These are phyloP conservation scores for Akebia trifoliata DNA, from an alignment of 164 flowering plant genomes.

Conservation along the genomic window DNA sequence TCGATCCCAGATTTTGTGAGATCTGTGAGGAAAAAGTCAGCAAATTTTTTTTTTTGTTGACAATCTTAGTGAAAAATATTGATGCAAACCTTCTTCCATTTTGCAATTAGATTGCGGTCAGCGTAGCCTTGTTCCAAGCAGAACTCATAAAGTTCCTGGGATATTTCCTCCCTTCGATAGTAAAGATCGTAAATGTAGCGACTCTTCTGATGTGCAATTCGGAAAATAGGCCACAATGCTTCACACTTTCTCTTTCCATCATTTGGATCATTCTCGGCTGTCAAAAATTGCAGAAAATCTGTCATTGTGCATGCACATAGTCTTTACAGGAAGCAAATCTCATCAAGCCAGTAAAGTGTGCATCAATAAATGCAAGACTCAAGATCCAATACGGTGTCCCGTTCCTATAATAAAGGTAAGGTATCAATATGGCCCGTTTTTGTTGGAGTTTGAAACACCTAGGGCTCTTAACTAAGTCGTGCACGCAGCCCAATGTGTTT, in stretches of 20 bases:
- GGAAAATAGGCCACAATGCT: slow-evolving; percentile 79
- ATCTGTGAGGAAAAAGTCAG: no score
- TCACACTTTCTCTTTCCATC: slow-evolving; percentile 91
- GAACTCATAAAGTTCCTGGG: slow-evolving; percentile 72
- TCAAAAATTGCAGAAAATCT: slow-evolving; percentile 12
- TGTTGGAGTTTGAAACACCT: no score
- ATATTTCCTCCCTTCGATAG: slow-evolving; percentile 72
- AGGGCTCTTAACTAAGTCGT: no score
- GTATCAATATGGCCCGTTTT: no score
- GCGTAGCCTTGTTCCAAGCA: slow-evolving; percentile 90
- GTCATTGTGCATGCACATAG: neutral
- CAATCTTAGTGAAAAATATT: no score
- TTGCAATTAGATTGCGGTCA: slow-evolving; percentile 65
- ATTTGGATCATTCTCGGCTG: slow-evolving; percentile 81
- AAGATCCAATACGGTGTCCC: no score
- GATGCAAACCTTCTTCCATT: slow-evolving; percentile 89
- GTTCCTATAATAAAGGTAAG: no score
- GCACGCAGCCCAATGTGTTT: no score
- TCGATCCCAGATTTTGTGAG: no score
- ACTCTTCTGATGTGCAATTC: slow-evolving; percentile 79
- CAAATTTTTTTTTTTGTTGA: no score
- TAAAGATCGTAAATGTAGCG: slow-evolving; percentile 77
- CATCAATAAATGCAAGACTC: neutral
- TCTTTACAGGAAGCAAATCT: no score
- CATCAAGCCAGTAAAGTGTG: neutral